These are phyloP conservation scores for Suillus spraguei DNA, from an alignment of 768 basidiomycete genomes.

Conservation along the genomic window DNA sequence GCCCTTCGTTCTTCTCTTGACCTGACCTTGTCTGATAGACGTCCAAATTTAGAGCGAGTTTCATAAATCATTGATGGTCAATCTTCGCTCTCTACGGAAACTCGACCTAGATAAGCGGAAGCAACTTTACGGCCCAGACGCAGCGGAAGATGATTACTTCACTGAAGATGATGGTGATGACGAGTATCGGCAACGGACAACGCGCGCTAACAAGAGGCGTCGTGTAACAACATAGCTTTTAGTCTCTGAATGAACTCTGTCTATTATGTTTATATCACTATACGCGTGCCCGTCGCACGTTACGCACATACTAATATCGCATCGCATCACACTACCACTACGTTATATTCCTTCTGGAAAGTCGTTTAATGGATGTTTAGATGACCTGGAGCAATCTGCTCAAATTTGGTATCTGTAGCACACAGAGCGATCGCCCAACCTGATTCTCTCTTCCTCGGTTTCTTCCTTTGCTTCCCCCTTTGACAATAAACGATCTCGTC, in stretches of 20 bases:
- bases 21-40: conserved; percentile 8
- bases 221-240: conserved; percentile 24
- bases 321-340: conserved; percentile 17
- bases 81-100: conserved; percentile 64
- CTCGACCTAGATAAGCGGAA: conserved; percentile 54
- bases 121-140: conserved; percentile 43
- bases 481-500: conserved; percentile 36
- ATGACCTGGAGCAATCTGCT: conserved; percentile 7
- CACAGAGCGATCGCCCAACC: conserved; percentile 33
- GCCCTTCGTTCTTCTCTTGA: conserved; percentile 15
- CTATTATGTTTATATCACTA: conserved; percentile 12
- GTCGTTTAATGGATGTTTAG: conserved; percentile 10
- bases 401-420: conserved; percentile 32
- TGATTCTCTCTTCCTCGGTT: conserved; percentile 25
- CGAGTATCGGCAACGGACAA: conserved; percentile 32
- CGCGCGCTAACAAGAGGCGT: conserved; percentile 32
- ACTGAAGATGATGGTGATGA: conserved; percentile 39
- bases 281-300: conserved; percentile 5
- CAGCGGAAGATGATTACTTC: conserved; percentile 35
- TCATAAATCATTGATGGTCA: conserved; percentile 58
- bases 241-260: not conserved
- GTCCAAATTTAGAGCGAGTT: conserved; percentile 59
- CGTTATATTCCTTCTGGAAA: conserved; percentile 22
- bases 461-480: conserved; percentile 21
- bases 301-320: conserved; percentile 12